Evolutionary conservation across 345 rosid genomes (phyloP).

Genomic region (Eucalyptus marginata): DNA sequence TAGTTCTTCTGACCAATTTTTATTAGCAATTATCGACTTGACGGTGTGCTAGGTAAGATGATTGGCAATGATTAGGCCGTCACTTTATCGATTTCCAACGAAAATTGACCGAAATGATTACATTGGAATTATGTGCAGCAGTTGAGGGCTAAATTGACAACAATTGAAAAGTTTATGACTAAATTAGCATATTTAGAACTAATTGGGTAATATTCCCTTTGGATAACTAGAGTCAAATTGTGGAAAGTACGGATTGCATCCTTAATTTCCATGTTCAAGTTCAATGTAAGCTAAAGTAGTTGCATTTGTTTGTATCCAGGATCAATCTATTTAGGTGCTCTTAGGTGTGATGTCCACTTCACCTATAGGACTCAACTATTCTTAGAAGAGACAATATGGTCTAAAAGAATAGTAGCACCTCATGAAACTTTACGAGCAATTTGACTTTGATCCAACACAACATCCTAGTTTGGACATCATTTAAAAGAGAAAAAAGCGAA

Average conservation of each 20-base stretch:
- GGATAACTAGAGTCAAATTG: background rate
- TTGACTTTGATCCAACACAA: background rate
- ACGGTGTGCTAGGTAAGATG: rapidly evolving
- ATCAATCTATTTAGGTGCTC: background rate
- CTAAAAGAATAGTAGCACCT: background rate
- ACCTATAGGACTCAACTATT: background rate
- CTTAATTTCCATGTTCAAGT: background rate
- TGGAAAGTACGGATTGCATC: background rate
- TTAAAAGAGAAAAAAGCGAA: background rate
- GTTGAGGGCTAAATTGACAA: background rate
- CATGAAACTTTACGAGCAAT: background rate
- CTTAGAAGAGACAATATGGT: background rate
- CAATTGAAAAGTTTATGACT: background rate
- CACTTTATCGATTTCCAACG: background rate
- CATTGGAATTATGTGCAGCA: rapidly evolving
- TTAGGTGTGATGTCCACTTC: background rate
- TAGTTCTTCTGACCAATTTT: background rate
- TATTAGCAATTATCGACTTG: rapidly evolving
- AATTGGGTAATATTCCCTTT: background rate
- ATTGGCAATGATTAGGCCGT: background rate
- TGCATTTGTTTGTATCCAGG: background rate
- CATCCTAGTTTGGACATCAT: background rate
- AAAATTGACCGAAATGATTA: background rate
- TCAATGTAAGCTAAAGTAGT: background rate
- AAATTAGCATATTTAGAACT: background rate